These are phyloP conservation scores for Dipteronia sinensis DNA, from an alignment of 345 rosid genomes.

Conservation along the genomic window DNA sequence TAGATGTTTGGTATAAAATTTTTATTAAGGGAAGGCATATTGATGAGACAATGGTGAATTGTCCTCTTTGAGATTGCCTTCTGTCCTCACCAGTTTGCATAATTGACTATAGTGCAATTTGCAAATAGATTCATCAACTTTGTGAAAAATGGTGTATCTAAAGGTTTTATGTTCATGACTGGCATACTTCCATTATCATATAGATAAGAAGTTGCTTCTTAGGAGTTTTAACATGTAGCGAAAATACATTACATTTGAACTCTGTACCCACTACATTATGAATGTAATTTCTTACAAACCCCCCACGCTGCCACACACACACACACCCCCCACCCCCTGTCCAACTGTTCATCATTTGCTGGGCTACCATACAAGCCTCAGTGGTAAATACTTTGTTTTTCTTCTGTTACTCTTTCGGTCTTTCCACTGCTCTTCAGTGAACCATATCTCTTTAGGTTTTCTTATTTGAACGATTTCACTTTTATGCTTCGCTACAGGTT, in stretches of 20 bases:
- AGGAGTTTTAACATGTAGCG: neutral
- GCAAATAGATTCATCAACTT: neutral
- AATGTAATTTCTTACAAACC: neutral
- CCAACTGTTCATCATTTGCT: neutral
- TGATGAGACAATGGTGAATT: neutral
- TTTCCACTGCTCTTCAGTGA: neutral
- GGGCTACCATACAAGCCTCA: neutral
- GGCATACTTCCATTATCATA: neutral
- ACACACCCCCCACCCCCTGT: too few relatives aligned
- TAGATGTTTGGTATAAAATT: neutral
- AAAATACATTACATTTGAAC: neutral
- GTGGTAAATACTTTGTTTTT: neutral
- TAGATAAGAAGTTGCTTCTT: neutral
- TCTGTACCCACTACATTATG: neutral
- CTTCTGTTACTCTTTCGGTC: neutral
- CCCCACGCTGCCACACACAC: too few relatives aligned
- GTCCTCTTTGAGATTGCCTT: neutral
- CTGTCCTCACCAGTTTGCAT: neutral
- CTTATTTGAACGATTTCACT: neutral
- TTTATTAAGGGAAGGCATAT: neutral
- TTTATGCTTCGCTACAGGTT: constrained; percentile 42
- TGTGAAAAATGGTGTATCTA: neutral
- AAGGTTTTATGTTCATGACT: neutral
- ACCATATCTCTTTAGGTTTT: neutral
- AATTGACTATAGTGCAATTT: neutral